Conservation (phyloP, 345 rosid species). For the Melastoma malabathricum region DNA sequence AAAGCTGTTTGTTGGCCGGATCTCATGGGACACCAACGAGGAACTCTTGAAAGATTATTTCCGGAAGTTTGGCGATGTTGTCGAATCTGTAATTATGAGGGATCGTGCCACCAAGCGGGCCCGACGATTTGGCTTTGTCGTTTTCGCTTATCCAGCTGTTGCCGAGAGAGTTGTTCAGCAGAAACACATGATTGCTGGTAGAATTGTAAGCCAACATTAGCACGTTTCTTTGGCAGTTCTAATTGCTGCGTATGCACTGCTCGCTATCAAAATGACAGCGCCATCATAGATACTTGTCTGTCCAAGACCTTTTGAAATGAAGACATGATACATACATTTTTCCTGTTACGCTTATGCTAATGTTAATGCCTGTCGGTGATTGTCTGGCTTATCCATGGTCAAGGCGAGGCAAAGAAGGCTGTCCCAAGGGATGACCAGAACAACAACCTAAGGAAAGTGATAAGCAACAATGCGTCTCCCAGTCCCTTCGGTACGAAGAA, state of each 20-base stretch:
- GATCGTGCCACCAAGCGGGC: slow-evolving; percentile 92
- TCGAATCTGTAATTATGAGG: slow-evolving; percentile 84
- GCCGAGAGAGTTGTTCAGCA: slow-evolving; percentile 70
- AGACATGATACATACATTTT: too few species aligned
- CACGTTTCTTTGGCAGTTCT: too few species aligned
- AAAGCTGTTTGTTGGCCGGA: slow-evolving; percentile 86
- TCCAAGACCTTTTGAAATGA: too few species aligned
- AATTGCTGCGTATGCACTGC: too few species aligned
- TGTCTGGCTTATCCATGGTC: slow-evolving; percentile 11
- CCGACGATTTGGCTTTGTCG: slow-evolving; percentile 87
- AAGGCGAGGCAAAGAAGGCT: slow-evolving; percentile 98
- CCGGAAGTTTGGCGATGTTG: slow-evolving; percentile 58
- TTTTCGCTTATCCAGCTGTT: slow-evolving; percentile 62
- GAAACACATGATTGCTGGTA: slow-evolving; percentile 71
- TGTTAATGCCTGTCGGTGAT: not conserved
- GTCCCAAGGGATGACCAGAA: slow-evolving; percentile 80
- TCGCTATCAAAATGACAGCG: too few species aligned
- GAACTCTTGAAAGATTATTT: slow-evolving; percentile 77
- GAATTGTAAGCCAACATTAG: slow-evolving; percentile 64
- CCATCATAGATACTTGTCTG: too few species aligned
- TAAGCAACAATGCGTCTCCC: slow-evolving; percentile 47
- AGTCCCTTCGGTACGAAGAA: slow-evolving; percentile 54
- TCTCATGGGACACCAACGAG: slow-evolving; percentile 91
- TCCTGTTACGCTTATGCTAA: too few species aligned
- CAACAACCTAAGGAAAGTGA: slow-evolving; percentile 34